phyloP scores from a whole-genome alignment of 1,139 yeast genomes.

The Yamadazyma membranifaciens region DNA sequence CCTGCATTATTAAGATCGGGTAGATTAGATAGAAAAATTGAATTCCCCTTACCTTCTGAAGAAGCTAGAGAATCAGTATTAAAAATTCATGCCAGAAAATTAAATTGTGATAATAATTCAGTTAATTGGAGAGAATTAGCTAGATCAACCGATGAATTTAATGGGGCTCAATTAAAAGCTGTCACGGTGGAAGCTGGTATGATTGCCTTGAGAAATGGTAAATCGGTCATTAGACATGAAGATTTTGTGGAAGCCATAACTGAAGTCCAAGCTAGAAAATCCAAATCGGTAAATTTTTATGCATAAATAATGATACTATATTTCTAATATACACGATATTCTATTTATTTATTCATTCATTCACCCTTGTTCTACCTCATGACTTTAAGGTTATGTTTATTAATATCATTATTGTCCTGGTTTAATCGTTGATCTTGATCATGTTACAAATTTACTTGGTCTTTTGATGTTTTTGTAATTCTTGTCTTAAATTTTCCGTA shows the following conservation, averaged over 20 bases:
- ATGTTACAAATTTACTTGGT: too few species aligned
- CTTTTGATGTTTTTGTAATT: slow-evolving; percentile 24
- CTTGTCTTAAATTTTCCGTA: slow-evolving; percentile 61
- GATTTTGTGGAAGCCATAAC: slow-evolving; percentile 98
- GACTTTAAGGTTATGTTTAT: too few species aligned
- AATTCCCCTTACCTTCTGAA: slow-evolving; percentile 95
- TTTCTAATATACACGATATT: neutral
- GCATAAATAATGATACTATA: slow-evolving; percentile 39
- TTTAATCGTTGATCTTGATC: too few species aligned
- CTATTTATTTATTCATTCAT: neutral
- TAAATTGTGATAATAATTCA: slow-evolving; percentile 82
- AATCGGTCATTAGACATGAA: slow-evolving; percentile 88
- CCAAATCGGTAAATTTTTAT: slow-evolving; percentile 91
- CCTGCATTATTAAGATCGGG: slow-evolving; percentile 97
- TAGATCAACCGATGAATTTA: slow-evolving; percentile 95
- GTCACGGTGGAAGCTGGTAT: slow-evolving; percentile 99
- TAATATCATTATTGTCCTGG: too few species aligned
- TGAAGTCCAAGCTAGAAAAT: slow-evolving; percentile 97
- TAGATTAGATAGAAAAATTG: slow-evolving; percentile 95
- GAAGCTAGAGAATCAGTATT: slow-evolving; percentile 95
- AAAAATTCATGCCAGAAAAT: slow-evolving; percentile 95
- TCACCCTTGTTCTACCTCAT: neutral
- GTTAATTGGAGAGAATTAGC: slow-evolving; percentile 99
- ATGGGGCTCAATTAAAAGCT: slow-evolving; percentile 97
- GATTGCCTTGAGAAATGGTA: slow-evolving; percentile 97